phyloP scores from a whole-genome alignment of 305 asterid genomes.

The Fraxinus platypoda region DNA sequence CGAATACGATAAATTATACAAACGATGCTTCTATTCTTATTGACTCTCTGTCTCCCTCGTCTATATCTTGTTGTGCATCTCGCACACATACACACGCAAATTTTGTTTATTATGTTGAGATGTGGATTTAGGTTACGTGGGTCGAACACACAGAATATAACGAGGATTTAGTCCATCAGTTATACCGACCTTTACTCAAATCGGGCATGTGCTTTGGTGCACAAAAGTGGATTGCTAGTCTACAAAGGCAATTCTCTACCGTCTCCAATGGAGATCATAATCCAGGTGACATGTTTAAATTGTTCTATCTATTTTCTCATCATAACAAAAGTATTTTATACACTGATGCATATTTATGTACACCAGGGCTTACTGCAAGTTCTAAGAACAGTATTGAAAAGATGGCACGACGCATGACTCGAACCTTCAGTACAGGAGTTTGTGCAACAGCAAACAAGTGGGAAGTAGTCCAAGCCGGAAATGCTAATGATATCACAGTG shows the following conservation, averaged over 20 bases:
- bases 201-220: slow-evolving; percentile 79
- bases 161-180: slow-evolving; percentile 43
- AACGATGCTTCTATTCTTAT: slow-evolving; percentile 14
- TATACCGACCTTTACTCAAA: slow-evolving; percentile 55
- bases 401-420: slow-evolving; percentile 76
- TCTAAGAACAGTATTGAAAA: slow-evolving; percentile 58
- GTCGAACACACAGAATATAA: slow-evolving; percentile 76
- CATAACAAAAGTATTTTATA: neutral
- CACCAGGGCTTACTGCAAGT: slow-evolving; percentile 44
- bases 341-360: neutral
- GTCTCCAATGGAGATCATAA: slow-evolving; percentile 40
- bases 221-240: slow-evolving; percentile 65
- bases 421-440: slow-evolving; percentile 57
- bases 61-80: neutral
- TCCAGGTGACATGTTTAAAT: slow-evolving; percentile 41
- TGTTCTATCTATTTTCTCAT: neutral
- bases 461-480: slow-evolving; percentile 52
- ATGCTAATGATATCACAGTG: slow-evolving; percentile 44
- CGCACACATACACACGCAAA: neutral
- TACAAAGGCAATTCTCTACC: slow-evolving; percentile 53
- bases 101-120: neutral
- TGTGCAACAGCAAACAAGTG: slow-evolving; percentile 67
- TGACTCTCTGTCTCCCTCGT: neutral
- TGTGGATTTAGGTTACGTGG: slow-evolving; percentile 65
- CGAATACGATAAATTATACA: neutral